Base-by-base conservation (phyloP, 1,139 yeast species). In the Yamadazyma dushanensis region DNA sequence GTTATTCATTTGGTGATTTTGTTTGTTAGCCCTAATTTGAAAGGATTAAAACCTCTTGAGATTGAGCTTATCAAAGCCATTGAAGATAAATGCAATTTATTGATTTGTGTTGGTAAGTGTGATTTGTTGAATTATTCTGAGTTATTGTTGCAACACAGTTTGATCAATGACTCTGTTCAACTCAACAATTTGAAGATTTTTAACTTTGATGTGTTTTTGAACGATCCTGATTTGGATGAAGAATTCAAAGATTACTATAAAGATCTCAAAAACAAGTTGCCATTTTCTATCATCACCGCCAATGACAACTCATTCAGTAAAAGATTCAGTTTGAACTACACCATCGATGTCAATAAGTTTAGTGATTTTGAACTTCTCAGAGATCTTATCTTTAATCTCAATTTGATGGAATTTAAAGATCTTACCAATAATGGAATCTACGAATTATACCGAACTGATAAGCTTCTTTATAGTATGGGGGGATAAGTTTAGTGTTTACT, bases 331-430 rank as follows among this genome's bases (percentile, higher is more conserved):
- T 44, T 46, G 14, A 40, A 42, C 40, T 53, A 57, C 1, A 16
- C 32, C 4, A 42, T 67, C 41, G 59, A 61, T 39, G 52, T 75
- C 30, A 77, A 73, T 43, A 75, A 77, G 49, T 63, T 72, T n/a
- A 61, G 82, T 39, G 87, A 82, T 53, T 78, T 80, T 47, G 63
- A 76, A 11, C 59, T 70, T 30, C 63, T 83, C 49, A 77, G 76
- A 56, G 76, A 80, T 35, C 72, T 81, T 4, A 51, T 83, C 32
- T 66, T 82, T 43, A 83, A 82, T 21, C 76, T 87, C 3, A 86
- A 81, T 55, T 60, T 81, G 47, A 80, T 78, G 50, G 89, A 81
- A 41, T 72, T 83, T 45, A 81, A 80, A 57, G 87, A 80, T 44
- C 59, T 69, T 29, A 81, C 89, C 2, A 80, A 77, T 47, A 71